Base-by-base conservation (phyloP, 2,329 filamentous ascomycete genomes). In the Verticillium dahliae region DNA sequence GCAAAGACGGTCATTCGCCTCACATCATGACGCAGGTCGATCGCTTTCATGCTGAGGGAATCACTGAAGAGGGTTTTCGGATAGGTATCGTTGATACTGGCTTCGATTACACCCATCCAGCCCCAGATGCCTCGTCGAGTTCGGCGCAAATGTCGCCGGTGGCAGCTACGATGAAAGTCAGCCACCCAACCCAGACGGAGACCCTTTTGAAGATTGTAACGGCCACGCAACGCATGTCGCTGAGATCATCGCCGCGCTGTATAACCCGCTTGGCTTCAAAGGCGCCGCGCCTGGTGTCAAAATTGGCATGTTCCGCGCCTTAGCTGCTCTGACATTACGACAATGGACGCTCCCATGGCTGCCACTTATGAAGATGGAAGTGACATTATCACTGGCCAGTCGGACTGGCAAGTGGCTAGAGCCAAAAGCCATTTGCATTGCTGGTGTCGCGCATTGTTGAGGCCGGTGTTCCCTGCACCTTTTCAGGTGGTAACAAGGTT, bases 21-120 rank as follows among this genome's bases (percentile, higher is more conserved):
- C 83, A 85, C 56, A 69, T 81, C 62, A 84, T 84, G 81, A 84
- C 81, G 1, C 82, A 85, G 69, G 78, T 85, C 27, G 78, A 83
- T 68, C 78, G 80, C 74, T 73, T 85, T 41, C 76, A 75, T 31
- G 78, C 76, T 10, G 69, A 78, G 62, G 81, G 81, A 1, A 66
- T 80, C 62, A 79, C 75, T 0, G 83, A 82, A 37, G 76, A 76
- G 64, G 82, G 81, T 10, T 73, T 84, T 70, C 81, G 80, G 62
- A 74, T 85, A 68, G 83, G 74, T 39, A 72, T 85, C 7, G 74
- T 85, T 33, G 83, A 85, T 67, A 82, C 78, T 1, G 69, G 70
- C 1, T 64, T 80, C 45, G 78, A 81, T 62, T 81, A 81, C 63
- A 73, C 69, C 1, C 79, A 81, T 62, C 76, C 76, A 27, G 75